Percentiles rank a stretch among this genome's conserved stretches.
Evolutionary conservation across 805 yeast species (phyloP).

Genomic region (Saturnispora kantuleensis): DNA sequence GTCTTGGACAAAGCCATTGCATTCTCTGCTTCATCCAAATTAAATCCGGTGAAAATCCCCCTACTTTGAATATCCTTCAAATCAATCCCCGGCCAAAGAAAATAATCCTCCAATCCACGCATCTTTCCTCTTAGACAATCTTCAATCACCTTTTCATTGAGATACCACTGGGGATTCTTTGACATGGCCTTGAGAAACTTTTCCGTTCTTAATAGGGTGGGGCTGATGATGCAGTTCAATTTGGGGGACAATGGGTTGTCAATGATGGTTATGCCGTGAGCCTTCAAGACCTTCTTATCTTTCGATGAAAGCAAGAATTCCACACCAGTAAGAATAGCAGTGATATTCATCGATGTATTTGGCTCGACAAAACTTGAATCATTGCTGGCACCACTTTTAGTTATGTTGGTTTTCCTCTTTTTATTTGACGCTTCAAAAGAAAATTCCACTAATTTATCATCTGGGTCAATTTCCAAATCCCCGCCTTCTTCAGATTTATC

Average conservation of each 20-base stretch:
- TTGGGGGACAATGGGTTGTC: conserved; percentile 31
- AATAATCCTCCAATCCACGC: conserved; percentile 21
- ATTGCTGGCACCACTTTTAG: too few relatives aligned
- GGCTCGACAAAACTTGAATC: conserved; percentile 8
- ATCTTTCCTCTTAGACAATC: conserved; percentile 21
- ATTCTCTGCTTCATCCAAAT: conserved; percentile 13
- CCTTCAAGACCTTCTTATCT: conserved; percentile 34
- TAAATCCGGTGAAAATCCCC: conserved; percentile 24
- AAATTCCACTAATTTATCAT: neutral
- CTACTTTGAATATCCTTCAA: conserved; percentile 24
- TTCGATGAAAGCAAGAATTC: conserved; percentile 36
- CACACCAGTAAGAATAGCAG: conserved; percentile 58
- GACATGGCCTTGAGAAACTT: conserved; percentile 71
- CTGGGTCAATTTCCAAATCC: neutral
- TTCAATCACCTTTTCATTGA: conserved; percentile 44
- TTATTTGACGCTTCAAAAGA: neutral
- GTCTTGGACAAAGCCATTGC: conserved; percentile 18
- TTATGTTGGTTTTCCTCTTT: neutral
- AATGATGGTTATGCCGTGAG: conserved; percentile 48
- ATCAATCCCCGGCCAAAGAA: conserved; percentile 3
- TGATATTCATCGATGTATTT: conserved; percentile 29
- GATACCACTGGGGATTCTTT: conserved; percentile 38
- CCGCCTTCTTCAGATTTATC: neutral
- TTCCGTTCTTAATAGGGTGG: conserved; percentile 74
- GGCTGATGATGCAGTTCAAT: conserved; percentile 55